These are phyloP conservation scores for Metschnikowia sp. DNA, from an alignment of 805 yeast species.

Conservation along the genomic window DNA sequence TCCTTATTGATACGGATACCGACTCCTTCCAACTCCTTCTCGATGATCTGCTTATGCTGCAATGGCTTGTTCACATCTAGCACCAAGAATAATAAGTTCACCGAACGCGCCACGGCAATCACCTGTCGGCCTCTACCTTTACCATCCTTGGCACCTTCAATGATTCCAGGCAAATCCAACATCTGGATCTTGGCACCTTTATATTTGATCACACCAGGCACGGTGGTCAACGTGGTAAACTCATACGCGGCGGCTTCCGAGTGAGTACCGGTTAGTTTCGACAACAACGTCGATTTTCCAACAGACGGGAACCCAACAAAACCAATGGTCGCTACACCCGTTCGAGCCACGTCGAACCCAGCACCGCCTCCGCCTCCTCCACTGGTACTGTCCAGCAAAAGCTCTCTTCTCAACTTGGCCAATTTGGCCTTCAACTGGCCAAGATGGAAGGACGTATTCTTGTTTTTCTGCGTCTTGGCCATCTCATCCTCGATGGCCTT, in stretches of 20 bases:
- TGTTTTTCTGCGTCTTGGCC: slow-evolving; percentile 97
- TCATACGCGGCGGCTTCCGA: slow-evolving; percentile 98
- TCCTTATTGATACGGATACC: slow-evolving; percentile 90
- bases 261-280: slow-evolving; percentile 90
- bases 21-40: slow-evolving; percentile 93
- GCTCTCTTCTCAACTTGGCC: slow-evolving; percentile 91
- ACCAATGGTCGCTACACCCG: slow-evolving; percentile 97
- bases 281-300: slow-evolving; percentile 80
- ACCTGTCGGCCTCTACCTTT: slow-evolving; percentile 94
- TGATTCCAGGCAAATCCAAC: slow-evolving; percentile 87
- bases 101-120: slow-evolving; percentile 98
- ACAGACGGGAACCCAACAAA: slow-evolving; percentile 99
- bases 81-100: slow-evolving; percentile 88
- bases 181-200: slow-evolving; percentile 98
- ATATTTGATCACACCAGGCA: slow-evolving; percentile 93
- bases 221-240: slow-evolving; percentile 95
- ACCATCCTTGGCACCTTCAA: slow-evolving; percentile 90
- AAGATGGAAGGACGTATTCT: slow-evolving; percentile 95
- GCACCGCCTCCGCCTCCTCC: slow-evolving; percentile 86
- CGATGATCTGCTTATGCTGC: slow-evolving; percentile 90
- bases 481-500: slow-evolving; percentile 94
- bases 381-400: slow-evolving; percentile 60
- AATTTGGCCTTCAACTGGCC: slow-evolving; percentile 96
- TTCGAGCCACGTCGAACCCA: slow-evolving; percentile 98
- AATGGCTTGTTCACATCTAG: slow-evolving; percentile 95